phyloP scores from a whole-genome alignment of 202 grass and related monocot species.

The Panicum virgatum region DNA sequence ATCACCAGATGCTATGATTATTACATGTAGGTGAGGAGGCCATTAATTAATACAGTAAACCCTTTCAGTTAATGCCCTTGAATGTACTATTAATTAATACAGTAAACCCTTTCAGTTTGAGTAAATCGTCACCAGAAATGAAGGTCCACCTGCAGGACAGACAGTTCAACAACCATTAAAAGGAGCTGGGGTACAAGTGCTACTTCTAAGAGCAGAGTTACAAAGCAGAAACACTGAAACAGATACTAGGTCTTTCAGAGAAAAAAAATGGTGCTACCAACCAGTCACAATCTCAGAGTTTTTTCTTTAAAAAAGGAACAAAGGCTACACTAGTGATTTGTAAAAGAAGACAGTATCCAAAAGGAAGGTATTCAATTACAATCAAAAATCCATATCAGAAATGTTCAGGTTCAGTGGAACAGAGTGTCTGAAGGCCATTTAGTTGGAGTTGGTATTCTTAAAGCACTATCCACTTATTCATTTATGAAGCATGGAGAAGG shows the following conservation, averaged over 20 bases:
- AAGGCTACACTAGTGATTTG: background rate
- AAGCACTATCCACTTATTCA: constrained; percentile 34
- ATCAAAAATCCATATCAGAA: background rate
- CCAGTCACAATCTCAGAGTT: constrained; percentile 25
- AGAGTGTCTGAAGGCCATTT: background rate
- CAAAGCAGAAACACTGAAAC: constrained; percentile 25
- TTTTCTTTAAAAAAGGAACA: background rate
- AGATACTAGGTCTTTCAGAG: constrained; percentile 28
- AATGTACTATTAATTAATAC: no score
- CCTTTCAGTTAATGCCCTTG: no score
- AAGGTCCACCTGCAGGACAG: constrained; percentile 92
- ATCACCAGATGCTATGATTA: no score
- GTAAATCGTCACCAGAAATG: constrained; percentile 88
- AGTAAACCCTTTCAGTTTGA: no score
- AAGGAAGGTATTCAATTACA: background rate
- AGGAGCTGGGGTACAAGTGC: constrained; percentile 36
- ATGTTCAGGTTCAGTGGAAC: constrained; percentile 27
- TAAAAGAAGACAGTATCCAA: background rate
- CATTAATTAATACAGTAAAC: no score
- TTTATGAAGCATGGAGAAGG: background rate
- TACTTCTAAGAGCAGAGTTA: constrained; percentile 39
- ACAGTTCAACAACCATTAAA: constrained; percentile 54
- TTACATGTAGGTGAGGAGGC: no score
- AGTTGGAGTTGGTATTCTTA: constrained; percentile 37
- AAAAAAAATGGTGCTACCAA: constrained; percentile 35